phyloP scores from a whole-genome alignment of 2,329 filamentous ascomycete genomes.

The Thelonectria discophora region DNA sequence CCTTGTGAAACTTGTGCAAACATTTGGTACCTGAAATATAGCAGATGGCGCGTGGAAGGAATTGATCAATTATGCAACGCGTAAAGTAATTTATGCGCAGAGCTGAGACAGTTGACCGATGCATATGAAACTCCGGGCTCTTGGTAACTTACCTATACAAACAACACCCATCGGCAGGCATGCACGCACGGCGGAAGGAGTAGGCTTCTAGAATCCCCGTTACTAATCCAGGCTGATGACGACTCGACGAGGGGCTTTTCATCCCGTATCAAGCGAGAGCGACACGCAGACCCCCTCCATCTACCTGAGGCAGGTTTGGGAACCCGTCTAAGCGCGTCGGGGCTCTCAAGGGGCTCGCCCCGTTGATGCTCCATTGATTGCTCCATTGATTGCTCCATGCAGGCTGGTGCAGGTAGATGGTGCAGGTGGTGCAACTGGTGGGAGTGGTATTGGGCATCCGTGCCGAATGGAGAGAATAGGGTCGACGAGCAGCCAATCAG shows the following conservation, averaged over 20 bases:
- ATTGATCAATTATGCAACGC: slow-evolving; percentile 12
- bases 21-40: neutral
- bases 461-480: slow-evolving; percentile 20
- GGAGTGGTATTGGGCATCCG: slow-evolving; percentile 16
- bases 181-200: neutral
- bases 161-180: neutral
- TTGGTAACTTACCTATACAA: too few relatives aligned
- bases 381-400: neutral
- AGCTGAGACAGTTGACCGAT: neutral
- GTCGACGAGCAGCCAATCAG: slow-evolving; percentile 21
- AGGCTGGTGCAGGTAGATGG: too few relatives aligned
- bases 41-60: neutral
- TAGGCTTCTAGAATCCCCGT: neutral
- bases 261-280: neutral
- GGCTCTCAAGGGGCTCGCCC: slow-evolving; percentile 5
- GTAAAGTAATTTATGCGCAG: slow-evolving; percentile 7
- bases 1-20: too few relatives aligned
- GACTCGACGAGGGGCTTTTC: slow-evolving; percentile 3
- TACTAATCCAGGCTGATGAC: too few relatives aligned
- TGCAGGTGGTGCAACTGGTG: too few relatives aligned
- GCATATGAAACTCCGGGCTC: neutral
- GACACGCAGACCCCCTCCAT: slow-evolving; percentile 8
- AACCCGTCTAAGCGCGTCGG: slow-evolving; percentile 25
- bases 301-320: slow-evolving; percentile 25
- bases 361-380: slow-evolving; percentile 22